Conservation (phyloP, 176 grass and related monocot genomes). For the Oryza glumipatula region DNA sequence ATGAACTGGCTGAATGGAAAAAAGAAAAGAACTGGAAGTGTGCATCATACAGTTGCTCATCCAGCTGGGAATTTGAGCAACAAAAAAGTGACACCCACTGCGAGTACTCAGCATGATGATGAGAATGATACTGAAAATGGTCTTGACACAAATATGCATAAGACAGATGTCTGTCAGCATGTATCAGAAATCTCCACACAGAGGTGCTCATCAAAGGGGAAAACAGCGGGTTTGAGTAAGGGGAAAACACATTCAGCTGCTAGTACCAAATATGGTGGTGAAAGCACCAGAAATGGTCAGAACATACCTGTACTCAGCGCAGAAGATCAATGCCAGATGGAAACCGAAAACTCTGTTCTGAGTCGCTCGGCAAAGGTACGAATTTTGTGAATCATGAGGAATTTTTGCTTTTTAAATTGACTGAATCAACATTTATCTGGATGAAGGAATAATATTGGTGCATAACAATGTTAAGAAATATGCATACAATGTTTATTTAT, state of each 20-base stretch:
- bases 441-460: neutral
- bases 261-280: neutral
- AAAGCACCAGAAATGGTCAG: slow-evolving; percentile 1
- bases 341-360: slow-evolving; percentile 19
- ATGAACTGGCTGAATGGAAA: slow-evolving; percentile 64
- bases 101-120: slow-evolving; percentile 15
- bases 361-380: slow-evolving; percentile 34
- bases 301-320: slow-evolving; percentile 18
- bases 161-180: slow-evolving; percentile 23
- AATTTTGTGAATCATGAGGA: neutral
- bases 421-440: neutral
- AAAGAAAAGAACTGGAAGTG: slow-evolving; percentile 51
- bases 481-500: neutral
- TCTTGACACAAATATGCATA: slow-evolving; percentile 28
- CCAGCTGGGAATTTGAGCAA: slow-evolving; percentile 38
- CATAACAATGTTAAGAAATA: slow-evolving; percentile 11
- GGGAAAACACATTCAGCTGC: slow-evolving; percentile 16
- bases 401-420: slow-evolving; percentile 18
- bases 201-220: slow-evolving; percentile 36
- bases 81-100: slow-evolving; percentile 37
- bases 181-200: slow-evolving; percentile 26
- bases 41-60: slow-evolving; percentile 4
- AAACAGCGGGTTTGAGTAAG: slow-evolving; percentile 26
- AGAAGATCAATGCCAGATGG: slow-evolving; percentile 34
- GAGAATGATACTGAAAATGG: slow-evolving; percentile 23